phyloP scores from a whole-genome alignment of 169 alveolate species.

The Hepatocystis sp. region DNA sequence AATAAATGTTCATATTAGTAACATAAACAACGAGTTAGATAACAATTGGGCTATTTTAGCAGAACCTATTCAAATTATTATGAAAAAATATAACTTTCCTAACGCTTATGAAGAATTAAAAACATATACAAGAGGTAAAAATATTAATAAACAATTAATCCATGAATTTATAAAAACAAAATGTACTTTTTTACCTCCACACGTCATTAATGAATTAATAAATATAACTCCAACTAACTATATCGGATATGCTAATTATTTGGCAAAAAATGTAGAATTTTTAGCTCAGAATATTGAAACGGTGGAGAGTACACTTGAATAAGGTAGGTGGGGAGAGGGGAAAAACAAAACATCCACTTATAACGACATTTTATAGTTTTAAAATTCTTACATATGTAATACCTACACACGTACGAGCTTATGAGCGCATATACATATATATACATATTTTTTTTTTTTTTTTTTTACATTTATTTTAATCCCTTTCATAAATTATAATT shows the following conservation, averaged over 20 bases:
- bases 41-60: slow-evolving; percentile 94
- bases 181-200: slow-evolving; percentile 21
- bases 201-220: slow-evolving; percentile 22
- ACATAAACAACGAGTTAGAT: slow-evolving; percentile 86
- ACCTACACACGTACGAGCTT: too few relatives aligned
- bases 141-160: slow-evolving; percentile 55
- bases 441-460: too few relatives aligned
- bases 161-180: slow-evolving; percentile 74
- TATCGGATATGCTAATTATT: slow-evolving; percentile 51
- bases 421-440: too few relatives aligned
- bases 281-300: slow-evolving; percentile 1
- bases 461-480: too few relatives aligned
- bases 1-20: slow-evolving; percentile 83
- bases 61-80: slow-evolving; percentile 93
- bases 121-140: slow-evolving; percentile 78
- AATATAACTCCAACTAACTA: slow-evolving; percentile 47
- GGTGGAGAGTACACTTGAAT: too few relatives aligned
- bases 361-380: too few relatives aligned
- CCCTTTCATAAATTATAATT: too few relatives aligned
- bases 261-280: slow-evolving; percentile 53
- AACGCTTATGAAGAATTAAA: slow-evolving; percentile 83
- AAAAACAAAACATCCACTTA: too few relatives aligned
- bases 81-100: slow-evolving; percentile 87
- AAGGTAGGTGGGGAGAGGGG: too few relatives aligned
- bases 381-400: too few relatives aligned